phyloP scores from a whole-genome alignment of 345 rosid species.

The Eucalyptus regnans region DNA sequence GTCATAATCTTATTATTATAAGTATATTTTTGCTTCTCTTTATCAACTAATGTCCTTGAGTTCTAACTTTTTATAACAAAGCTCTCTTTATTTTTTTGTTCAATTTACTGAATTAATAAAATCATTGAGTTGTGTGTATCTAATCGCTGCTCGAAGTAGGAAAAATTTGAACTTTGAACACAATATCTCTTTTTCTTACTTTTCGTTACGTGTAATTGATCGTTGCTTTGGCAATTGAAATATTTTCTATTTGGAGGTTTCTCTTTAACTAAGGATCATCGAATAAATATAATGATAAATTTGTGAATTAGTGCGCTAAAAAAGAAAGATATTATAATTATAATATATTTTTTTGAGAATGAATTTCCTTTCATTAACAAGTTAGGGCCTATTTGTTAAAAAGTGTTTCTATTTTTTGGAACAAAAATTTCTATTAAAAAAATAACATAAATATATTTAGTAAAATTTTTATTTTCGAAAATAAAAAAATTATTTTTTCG shows the following conservation, averaged over 20 bases:
- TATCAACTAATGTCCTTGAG: background rate
- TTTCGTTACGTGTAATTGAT: background rate
- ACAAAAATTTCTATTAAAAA: no score
- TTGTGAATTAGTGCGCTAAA: background rate
- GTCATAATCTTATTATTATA: background rate
- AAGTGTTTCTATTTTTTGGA: accelerated
- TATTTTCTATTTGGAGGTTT: background rate
- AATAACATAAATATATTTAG: no score
- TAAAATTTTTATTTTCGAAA: no score
- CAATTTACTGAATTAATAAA: background rate
- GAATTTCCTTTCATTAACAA: background rate
- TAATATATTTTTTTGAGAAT: background rate
- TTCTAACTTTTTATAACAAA: background rate
- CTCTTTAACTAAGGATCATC: background rate
- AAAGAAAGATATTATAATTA: background rate
- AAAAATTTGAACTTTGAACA: background rate
- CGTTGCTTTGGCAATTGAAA: background rate
- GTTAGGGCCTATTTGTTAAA: accelerated
- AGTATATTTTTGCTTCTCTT: background rate
- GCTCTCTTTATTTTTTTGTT: background rate
- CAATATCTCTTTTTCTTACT: background rate
- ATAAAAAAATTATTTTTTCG: no score
- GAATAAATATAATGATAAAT: background rate
- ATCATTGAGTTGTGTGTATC: background rate
- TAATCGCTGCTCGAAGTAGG: accelerated